Evolutionary conservation across 257 asterid species (phyloP).

Genomic region (Jaltomata sinuosa): DNA sequence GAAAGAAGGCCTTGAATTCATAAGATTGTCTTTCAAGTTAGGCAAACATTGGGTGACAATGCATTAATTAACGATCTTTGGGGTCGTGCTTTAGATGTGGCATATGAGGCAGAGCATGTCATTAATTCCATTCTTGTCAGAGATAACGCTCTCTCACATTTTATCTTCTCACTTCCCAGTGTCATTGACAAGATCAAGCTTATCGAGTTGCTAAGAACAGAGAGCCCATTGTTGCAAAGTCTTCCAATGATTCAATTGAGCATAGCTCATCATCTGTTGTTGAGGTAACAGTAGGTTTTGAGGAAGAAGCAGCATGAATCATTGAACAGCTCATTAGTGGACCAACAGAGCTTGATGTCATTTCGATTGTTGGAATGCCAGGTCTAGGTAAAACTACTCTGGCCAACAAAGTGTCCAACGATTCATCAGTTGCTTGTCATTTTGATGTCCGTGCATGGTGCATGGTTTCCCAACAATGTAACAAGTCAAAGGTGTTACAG

Average conservation of each 20-base stretch:
- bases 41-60: background rate
- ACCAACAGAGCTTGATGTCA: background rate
- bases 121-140: background rate
- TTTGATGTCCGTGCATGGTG: slow-evolving; percentile 2
- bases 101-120: background rate
- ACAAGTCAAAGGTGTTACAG: background rate
- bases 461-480: background rate
- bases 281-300: background rate
- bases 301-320: background rate
- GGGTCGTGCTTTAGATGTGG: background rate
- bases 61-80: background rate
- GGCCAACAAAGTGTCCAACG: background rate
- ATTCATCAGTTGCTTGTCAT: background rate
- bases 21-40: background rate
- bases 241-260: background rate
- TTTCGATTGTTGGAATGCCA: background rate
- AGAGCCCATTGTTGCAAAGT: background rate
- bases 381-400: background rate
- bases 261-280: background rate
- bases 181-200: background rate
- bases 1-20: background rate
- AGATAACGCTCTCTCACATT: background rate
- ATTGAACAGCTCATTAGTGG: background rate
- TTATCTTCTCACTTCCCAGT: background rate
- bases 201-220: background rate